These are phyloP conservation scores for Diaporthe citrichinensis DNA, from an alignment of 2,329 filamentous ascomycete genomes.

Conservation along the genomic window DNA sequence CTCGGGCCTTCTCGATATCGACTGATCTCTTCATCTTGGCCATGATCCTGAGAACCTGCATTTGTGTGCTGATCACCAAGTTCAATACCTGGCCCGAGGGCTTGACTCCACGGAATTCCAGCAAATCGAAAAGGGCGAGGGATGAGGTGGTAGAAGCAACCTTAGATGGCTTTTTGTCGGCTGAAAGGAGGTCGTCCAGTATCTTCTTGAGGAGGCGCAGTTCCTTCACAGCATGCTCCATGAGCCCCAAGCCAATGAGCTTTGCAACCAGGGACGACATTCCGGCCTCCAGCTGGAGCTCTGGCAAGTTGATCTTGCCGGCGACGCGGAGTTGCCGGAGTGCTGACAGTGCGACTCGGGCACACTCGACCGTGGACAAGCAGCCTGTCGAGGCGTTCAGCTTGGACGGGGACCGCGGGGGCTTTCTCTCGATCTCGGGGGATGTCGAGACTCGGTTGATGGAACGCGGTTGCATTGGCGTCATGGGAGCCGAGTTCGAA, in stretches of 20 bases:
- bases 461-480: slow-evolving; percentile 72
- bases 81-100: slow-evolving; percentile 60
- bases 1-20: slow-evolving; percentile 25
- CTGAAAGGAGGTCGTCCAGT: slow-evolving; percentile 60
- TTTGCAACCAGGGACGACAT: slow-evolving; percentile 79
- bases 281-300: slow-evolving; percentile 79
- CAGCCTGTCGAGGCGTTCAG: slow-evolving; percentile 58
- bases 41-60: slow-evolving; percentile 75
- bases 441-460: slow-evolving; percentile 73
- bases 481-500: slow-evolving; percentile 71
- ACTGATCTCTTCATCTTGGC: slow-evolving; percentile 66
- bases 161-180: slow-evolving; percentile 52
- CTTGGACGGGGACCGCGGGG: slow-evolving; percentile 48
- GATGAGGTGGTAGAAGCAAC: slow-evolving; percentile 52
- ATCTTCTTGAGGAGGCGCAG: slow-evolving; percentile 75
- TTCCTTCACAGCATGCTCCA: slow-evolving; percentile 79
- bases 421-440: slow-evolving; percentile 56
- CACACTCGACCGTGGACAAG: slow-evolving; percentile 76
- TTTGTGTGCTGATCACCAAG: slow-evolving; percentile 74
- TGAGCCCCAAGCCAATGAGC: slow-evolving; percentile 74
- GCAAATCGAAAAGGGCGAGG: slow-evolving; percentile 65
- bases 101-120: slow-evolving; percentile 69
- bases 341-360: slow-evolving; percentile 75
- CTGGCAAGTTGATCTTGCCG: slow-evolving; percentile 67
- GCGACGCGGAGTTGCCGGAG: slow-evolving; percentile 71